These are phyloP conservation scores for Colletotrichum graminicola DNA, from an alignment of 2,329 filamentous ascomycete species.

Conservation along the genomic window DNA sequence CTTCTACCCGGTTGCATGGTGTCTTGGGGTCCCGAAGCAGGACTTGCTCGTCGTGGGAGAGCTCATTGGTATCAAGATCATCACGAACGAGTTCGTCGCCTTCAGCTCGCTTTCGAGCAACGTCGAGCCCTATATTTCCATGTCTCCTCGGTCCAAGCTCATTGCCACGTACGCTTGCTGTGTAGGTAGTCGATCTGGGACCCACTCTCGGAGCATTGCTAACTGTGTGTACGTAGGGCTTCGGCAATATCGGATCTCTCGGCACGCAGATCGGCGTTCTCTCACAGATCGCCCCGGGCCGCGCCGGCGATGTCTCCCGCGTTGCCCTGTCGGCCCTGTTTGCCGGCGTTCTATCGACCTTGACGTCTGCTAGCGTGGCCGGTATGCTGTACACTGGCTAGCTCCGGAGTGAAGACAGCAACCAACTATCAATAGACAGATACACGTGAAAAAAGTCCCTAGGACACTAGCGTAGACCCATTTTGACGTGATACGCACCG, in stretches of 20 bases:
- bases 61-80: slow-evolving; percentile 37
- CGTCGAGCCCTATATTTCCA: slow-evolving; percentile 30
- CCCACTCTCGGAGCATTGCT: not conserved
- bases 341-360: slow-evolving; percentile 35
- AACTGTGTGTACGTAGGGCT: slow-evolving; percentile 4
- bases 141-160: slow-evolving; percentile 35
- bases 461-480: not conserved
- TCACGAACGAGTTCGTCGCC: slow-evolving; percentile 34
- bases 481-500: not conserved
- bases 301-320: slow-evolving; percentile 30
- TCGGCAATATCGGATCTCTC: slow-evolving; percentile 33
- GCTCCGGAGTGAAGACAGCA: not conserved
- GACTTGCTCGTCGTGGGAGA: slow-evolving; percentile 29
- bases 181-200: slow-evolving; percentile 3
- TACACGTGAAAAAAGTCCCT: not conserved
- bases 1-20: slow-evolving; percentile 78
- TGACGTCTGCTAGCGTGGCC: slow-evolving; percentile 35
- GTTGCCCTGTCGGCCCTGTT: slow-evolving; percentile 36
- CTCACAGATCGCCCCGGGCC: slow-evolving; percentile 35
- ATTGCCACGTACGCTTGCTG: slow-evolving; percentile 37
- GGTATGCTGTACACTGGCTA: slow-evolving; percentile 37
- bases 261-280: slow-evolving; percentile 38
- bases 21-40: slow-evolving; percentile 69
- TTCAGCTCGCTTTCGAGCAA: slow-evolving; percentile 36
- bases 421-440: slow-evolving; percentile 5